Conservation (phyloP, 192 early-diverging fungal species). For the Podila horticola region DNA sequence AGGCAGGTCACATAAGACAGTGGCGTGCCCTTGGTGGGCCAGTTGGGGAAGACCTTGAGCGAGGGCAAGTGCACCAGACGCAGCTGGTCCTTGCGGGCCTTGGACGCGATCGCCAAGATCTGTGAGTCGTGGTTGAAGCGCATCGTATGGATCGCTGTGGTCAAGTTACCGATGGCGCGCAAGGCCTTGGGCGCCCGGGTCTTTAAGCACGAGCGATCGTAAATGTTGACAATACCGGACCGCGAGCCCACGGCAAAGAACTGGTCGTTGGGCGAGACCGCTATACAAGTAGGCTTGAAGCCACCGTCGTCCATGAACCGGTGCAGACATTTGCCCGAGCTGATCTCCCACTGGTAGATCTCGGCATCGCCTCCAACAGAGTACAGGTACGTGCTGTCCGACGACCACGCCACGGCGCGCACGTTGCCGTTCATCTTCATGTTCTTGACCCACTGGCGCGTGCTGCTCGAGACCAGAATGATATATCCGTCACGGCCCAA, state of each 20-base stretch:
- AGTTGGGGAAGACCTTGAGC: slow-evolving; percentile 87
- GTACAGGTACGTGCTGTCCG: slow-evolving; percentile 81
- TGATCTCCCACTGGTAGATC: slow-evolving; percentile 92
- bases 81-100: slow-evolving; percentile 80
- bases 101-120: slow-evolving; percentile 81
- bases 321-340: slow-evolving; percentile 76
- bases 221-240: slow-evolving; percentile 93
- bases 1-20: slow-evolving; percentile 82
- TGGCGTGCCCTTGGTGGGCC: slow-evolving; percentile 89
- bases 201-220: slow-evolving; percentile 68
- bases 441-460: slow-evolving; percentile 90
- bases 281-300: slow-evolving; percentile 78
- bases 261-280: slow-evolving; percentile 75
- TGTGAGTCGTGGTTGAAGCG: slow-evolving; percentile 90
- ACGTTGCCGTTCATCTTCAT: slow-evolving; percentile 92
- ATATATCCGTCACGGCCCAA: slow-evolving; percentile 85
- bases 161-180: slow-evolving; percentile 87
- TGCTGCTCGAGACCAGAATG: slow-evolving; percentile 75
- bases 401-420: slow-evolving; percentile 77
- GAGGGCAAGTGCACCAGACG: slow-evolving; percentile 87
- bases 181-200: slow-evolving; percentile 68
- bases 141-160: slow-evolving; percentile 78
- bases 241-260: slow-evolving; percentile 88
- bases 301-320: slow-evolving; percentile 86
- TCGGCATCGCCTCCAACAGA: slow-evolving; percentile 85